Evolutionary conservation across 768 basidiomycete species (phyloP), one percentile per base, ranked within the genome.

Genomic region (Podaxis mareebaensis): DNA sequence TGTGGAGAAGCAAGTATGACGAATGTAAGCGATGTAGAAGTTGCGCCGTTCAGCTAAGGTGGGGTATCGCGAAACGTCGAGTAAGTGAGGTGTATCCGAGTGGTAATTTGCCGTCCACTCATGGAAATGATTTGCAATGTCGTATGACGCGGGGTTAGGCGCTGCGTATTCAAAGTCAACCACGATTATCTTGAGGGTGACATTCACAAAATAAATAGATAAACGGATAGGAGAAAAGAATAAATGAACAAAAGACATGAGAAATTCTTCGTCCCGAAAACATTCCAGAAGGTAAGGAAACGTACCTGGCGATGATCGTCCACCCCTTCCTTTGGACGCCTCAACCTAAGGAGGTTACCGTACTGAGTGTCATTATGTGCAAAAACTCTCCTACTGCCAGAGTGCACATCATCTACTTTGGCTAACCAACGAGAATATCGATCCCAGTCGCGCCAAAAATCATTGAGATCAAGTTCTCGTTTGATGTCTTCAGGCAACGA

Each of bases 111-210:
- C 90, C 20, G 92, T 93, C 96, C 97, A 99, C 76, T 99, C 97
- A 71, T 93, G 90, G 77, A 96, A 97, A 75, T 96, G 95, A 74
- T 96, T 96, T 61, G 92, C 96, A 68, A 99, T 95, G 72, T 99
- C 97, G 75, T 89, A 97, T 3, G 93, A 92, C 3, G 95, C 87
- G 26, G 96, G 90, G 71, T 98, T 99, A 4, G 92, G 90, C 0
- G 89, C 83, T 13, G 96, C 94, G 72, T 99, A 99, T 77, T 99
- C 97, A 72, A 98, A 99, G 77, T 99, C 97, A 66, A 97, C 95
- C 39, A 96, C 92, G 72, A 96, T 92, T 66, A 96, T 88, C 92
- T 96, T 66, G 44, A 54, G 55, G 71, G 65, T 53, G 46, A 44
- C 11, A 7, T 15, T 22, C 20, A 55, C 7, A 38, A 44, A 28